Conservation (phyloP, 169 alveolate species). For the Plasmodium yoelii region DNA sequence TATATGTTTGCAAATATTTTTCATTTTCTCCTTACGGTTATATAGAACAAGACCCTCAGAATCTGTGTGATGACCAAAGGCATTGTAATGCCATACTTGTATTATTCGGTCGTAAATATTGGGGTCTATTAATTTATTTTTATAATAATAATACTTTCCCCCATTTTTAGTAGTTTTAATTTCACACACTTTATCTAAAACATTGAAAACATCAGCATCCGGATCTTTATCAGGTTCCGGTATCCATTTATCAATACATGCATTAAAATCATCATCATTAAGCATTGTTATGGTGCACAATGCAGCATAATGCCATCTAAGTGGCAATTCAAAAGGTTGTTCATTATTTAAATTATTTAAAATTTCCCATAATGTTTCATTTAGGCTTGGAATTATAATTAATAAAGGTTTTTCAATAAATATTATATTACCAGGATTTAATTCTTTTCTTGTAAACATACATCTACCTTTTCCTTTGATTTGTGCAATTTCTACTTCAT, state of each 20-base stretch:
- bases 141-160: constrained; percentile 72
- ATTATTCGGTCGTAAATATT: constrained; percentile 80
- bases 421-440: constrained; percentile 87
- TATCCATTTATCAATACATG: constrained; percentile 80
- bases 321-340: constrained; percentile 82
- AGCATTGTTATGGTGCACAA: constrained; percentile 80
- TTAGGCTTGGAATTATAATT: constrained; percentile 83
- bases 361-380: constrained; percentile 81
- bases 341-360: constrained; percentile 78
- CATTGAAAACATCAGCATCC: constrained; percentile 81
- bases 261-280: constrained; percentile 73
- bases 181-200: constrained; percentile 81
- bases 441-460: constrained; percentile 80
- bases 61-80: constrained; percentile 88
- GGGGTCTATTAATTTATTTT: constrained; percentile 79
- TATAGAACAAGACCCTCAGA: constrained; percentile 86
- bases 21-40: constrained; percentile 76
- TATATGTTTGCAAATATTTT: no score
- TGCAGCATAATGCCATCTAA: constrained; percentile 91
- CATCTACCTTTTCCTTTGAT: constrained; percentile 90
- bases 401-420: constrained; percentile 87
- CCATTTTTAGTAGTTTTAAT: constrained; percentile 33
- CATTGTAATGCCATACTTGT: constrained; percentile 90
- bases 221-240: constrained; percentile 85
- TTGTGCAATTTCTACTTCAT: constrained; percentile 83